Evolutionary conservation across 2,329 filamentous ascomycete species (phyloP).

Genomic region (Amylocarpus encephaloides): DNA sequence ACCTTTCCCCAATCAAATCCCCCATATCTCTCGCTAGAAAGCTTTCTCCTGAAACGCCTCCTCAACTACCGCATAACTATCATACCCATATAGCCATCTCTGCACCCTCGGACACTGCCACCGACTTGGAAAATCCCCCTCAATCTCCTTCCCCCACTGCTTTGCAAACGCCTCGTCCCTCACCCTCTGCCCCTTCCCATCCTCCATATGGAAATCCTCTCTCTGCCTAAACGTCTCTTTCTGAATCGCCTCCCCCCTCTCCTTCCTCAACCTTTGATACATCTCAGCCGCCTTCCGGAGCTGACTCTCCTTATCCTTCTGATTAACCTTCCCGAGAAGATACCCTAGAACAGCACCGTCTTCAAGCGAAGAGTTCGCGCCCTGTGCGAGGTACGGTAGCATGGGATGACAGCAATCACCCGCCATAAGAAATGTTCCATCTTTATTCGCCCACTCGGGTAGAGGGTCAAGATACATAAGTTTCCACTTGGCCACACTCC

Average conservation of each 20-base stretch:
- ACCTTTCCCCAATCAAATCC: too few relatives aligned
- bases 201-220: constrained; percentile 45
- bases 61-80: constrained; percentile 51
- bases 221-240: constrained; percentile 55
- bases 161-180: constrained; percentile 39
- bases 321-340: constrained; percentile 45
- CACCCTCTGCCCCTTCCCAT: constrained; percentile 50
- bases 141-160: constrained; percentile 39
- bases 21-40: background rate
- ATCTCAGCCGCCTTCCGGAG: constrained; percentile 39
- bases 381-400: constrained; percentile 58
- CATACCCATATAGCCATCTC: constrained; percentile 59
- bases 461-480: constrained; percentile 46
- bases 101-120: constrained; percentile 59
- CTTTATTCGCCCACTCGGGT: constrained; percentile 20
- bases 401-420: constrained; percentile 60
- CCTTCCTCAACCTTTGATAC: constrained; percentile 44
- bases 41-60: background rate
- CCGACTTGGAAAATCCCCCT: constrained; percentile 52
- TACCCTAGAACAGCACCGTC: constrained; percentile 60
- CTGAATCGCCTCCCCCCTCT: constrained; percentile 47
- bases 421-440: constrained; percentile 27
- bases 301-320: constrained; percentile 36
- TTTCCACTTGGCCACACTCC: constrained; percentile 62
- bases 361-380: constrained; percentile 61